These are phyloP conservation scores for Cardiospermum halicacabum DNA, from an alignment of 345 rosid genomes.

Conservation along the genomic window DNA sequence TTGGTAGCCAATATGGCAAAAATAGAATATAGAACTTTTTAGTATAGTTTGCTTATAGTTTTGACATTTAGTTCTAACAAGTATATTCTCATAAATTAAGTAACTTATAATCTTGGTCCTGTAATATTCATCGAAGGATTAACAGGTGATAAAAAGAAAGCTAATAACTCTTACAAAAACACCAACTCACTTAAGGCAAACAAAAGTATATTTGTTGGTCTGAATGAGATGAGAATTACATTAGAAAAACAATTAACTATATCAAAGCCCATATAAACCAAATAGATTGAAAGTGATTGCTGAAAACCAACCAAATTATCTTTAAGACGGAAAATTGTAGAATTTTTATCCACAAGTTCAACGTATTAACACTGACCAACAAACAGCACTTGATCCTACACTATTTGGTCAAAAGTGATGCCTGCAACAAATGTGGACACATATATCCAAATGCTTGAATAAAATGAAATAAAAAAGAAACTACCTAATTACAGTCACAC, in stretches of 20 bases:
- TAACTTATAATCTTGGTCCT: background rate
- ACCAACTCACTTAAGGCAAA: background rate
- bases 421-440: background rate
- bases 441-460: background rate
- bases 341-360: background rate
- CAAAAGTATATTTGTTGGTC: background rate
- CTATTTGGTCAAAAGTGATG: background rate
- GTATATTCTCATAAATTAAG: background rate
- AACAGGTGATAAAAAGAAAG: background rate
- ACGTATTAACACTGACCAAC: background rate
- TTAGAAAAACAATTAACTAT: background rate
- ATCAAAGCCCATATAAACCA: no score
- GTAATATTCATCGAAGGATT: background rate
- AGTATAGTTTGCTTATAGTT: background rate
- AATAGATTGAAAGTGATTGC: background rate
- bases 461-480: background rate
- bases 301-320: background rate
- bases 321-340: background rate
- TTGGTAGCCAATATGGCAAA: constrained; percentile 7
- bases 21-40: background rate
- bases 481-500: background rate
- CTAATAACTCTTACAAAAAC: background rate
- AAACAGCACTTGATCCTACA: background rate
- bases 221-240: background rate
- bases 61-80: background rate